Percentiles rank a stretch among this genome's conserved stretches.
Conservation (phyloP, 345 rosid species). For the Lepidium sativum region DNA sequence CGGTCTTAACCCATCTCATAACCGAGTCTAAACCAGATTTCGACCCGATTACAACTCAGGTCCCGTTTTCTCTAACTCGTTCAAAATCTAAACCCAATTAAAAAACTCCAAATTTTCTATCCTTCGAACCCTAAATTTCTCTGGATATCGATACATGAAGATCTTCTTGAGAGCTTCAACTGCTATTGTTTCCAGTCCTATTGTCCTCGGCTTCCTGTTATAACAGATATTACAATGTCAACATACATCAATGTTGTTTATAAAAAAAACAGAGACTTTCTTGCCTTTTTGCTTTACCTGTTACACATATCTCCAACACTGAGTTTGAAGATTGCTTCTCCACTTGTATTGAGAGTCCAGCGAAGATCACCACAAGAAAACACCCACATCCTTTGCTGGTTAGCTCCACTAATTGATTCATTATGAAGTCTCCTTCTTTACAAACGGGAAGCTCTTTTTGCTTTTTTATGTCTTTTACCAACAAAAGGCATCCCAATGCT, state of each 20-base stretch:
- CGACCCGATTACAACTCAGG: too few species aligned
- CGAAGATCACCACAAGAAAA: slow-evolving; percentile 88
- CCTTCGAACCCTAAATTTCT: too few species aligned
- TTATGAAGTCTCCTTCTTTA: slow-evolving; percentile 78
- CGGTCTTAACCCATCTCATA: too few species aligned
- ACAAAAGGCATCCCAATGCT: neutral
- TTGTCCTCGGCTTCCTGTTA: slow-evolving; percentile 81
- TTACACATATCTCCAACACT: slow-evolving; percentile 93
- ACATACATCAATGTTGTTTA: neutral
- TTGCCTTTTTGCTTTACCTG: slow-evolving; percentile 36
- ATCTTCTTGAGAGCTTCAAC: slow-evolving; percentile 95
- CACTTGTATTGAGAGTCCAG: slow-evolving; percentile 79
- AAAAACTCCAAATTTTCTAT: too few species aligned
- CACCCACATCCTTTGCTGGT: slow-evolving; percentile 96
- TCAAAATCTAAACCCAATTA: too few species aligned
- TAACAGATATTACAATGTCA: neutral
- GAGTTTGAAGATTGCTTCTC: slow-evolving; percentile 87
- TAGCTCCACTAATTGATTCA: slow-evolving; percentile 90
- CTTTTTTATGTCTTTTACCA: slow-evolving; percentile 90
- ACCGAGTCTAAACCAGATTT: too few species aligned
- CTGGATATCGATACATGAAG: too few species aligned
- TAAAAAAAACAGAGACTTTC: neutral
- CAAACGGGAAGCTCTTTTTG: slow-evolving; percentile 85
- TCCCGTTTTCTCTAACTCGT: too few species aligned
- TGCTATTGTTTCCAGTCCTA: slow-evolving; percentile 86